phyloP scores from a whole-genome alignment of 2,329 filamentous ascomycete species.

The Colletotrichum lupini region DNA sequence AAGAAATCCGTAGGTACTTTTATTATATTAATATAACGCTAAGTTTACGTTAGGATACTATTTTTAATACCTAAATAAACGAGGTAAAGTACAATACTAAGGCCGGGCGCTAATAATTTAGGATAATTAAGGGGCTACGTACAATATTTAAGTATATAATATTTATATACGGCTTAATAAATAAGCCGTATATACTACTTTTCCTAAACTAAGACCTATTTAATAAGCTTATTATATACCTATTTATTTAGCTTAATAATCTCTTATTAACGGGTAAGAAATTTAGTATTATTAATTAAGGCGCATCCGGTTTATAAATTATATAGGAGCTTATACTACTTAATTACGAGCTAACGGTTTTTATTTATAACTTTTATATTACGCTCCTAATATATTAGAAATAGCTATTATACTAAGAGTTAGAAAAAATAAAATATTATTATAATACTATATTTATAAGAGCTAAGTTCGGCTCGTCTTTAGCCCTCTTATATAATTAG shows the following conservation, averaged over 20 bases:
- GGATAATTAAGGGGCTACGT: too few relatives aligned
- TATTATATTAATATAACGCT: too few relatives aligned
- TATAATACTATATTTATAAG: conserved; percentile 54
- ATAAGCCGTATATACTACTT: too few relatives aligned
- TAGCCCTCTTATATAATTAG: neutral
- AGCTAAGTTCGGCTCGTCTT: neutral
- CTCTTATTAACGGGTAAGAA: neutral
- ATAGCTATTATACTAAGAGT: conserved; percentile 54
- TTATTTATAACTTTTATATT: conserved; percentile 68
- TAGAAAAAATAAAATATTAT: conserved; percentile 49
- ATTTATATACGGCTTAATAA: too few relatives aligned
- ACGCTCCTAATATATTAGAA: conserved; percentile 67
- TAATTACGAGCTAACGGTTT: conserved; percentile 53
- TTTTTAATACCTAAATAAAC: too few relatives aligned
- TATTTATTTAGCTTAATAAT: accelerated
- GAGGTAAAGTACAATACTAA: too few relatives aligned
- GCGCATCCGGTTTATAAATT: neutral
- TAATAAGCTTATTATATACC: too few relatives aligned
- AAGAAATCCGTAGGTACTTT: too few relatives aligned
- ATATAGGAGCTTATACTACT: conserved; percentile 42
- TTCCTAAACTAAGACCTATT: too few relatives aligned
- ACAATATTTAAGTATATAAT: too few relatives aligned
- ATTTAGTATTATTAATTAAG: neutral
- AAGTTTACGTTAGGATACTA: too few relatives aligned
- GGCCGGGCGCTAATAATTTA: too few relatives aligned